phyloP scores from a whole-genome alignment of 345 rosid genomes.

The Bruguiera parviflora region DNA sequence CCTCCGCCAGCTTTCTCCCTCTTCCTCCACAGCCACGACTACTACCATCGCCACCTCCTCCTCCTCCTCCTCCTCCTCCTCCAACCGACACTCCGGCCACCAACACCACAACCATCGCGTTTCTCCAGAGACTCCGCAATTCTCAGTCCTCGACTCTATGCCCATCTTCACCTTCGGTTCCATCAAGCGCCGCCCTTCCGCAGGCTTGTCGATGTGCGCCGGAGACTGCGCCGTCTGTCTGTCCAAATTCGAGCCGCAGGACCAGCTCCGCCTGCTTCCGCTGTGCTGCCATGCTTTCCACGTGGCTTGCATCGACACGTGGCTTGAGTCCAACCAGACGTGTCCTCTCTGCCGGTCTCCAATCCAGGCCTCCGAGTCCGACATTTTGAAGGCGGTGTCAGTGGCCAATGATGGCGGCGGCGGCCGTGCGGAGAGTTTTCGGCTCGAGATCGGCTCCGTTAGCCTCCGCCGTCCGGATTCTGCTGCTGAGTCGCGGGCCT shows the following conservation, averaged over 20 bases:
- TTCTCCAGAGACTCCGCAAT: slow-evolving; percentile 40
- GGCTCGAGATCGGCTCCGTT: slow-evolving; percentile 86
- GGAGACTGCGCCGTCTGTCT: slow-evolving; percentile 87
- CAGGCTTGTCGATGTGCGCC: slow-evolving; percentile 3
- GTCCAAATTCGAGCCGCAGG: slow-evolving; percentile 63
- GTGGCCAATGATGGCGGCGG: slow-evolving; percentile 9
- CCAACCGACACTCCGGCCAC: slow-evolving; percentile 25
- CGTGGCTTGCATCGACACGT: slow-evolving; percentile 69
- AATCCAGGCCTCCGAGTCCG: slow-evolving; percentile 62
- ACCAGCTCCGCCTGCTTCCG: slow-evolving; percentile 81
- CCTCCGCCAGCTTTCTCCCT: slow-evolving; percentile 35
- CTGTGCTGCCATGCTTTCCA: slow-evolving; percentile 94
- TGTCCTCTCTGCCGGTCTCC: slow-evolving; percentile 94
- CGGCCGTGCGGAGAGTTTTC: slow-evolving; percentile 43
- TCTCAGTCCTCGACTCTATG: slow-evolving; percentile 56
- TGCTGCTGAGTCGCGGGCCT: slow-evolving; percentile 32
- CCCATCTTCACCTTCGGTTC: slow-evolving; percentile 77
- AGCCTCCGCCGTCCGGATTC: slow-evolving; percentile 46
- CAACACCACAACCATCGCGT: slow-evolving; percentile 29
- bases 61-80: slow-evolving; percentile 9
- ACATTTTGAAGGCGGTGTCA: slow-evolving; percentile 44
- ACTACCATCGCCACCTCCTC: not conserved
- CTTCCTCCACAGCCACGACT: slow-evolving; percentile 19
- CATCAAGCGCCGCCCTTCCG: slow-evolving; percentile 54
- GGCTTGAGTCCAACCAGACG: slow-evolving; percentile 67